Percentiles rank a stretch among this genome's conserved stretches.
Evolutionary conservation across 1,284 basidiomycete species (phyloP).

Genomic region (Cutaneotrichosporon daszewskae): DNA sequence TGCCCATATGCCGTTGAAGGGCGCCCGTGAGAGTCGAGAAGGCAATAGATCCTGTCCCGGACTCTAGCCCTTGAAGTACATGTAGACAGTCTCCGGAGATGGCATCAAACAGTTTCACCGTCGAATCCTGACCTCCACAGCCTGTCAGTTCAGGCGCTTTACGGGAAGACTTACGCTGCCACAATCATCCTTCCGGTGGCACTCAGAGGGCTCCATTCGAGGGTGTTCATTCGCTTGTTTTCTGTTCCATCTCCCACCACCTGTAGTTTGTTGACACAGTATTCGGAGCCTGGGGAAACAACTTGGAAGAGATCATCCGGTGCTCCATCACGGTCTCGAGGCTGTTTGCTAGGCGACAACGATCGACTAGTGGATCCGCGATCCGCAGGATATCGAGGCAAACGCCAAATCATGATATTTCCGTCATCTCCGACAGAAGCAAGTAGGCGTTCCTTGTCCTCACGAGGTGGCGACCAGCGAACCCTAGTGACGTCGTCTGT

Average conservation of each 20-base stretch:
- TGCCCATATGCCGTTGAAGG: constrained; percentile 16
- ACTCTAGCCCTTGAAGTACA: constrained; percentile 29
- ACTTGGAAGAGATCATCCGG: constrained; percentile 25
- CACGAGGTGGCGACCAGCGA: constrained; percentile 31
- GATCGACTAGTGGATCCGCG: constrained; percentile 18
- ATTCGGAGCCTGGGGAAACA: constrained; percentile 21
- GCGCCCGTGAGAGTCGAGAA: constrained; percentile 32
- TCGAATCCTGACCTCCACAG: constrained; percentile 40
- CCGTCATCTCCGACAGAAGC: constrained; percentile 42
- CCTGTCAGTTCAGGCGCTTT: background rate
- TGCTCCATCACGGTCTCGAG: constrained; percentile 10
- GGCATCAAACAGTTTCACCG: constrained; percentile 39
- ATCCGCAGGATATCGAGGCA: constrained; percentile 32
- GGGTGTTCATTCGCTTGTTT: constrained; percentile 38
- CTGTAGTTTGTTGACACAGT: constrained; percentile 29
- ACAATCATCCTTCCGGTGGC: constrained; percentile 30
- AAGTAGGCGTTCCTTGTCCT: constrained; percentile 20
- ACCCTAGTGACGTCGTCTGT: constrained; percentile 40
- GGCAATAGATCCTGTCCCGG: constrained; percentile 34
- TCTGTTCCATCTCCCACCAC: constrained; percentile 32
- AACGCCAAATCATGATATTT: constrained; percentile 35
- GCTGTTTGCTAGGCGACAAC: constrained; percentile 18
- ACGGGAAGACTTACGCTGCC: constrained; percentile 40
- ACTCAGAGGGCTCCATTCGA: constrained; percentile 36
- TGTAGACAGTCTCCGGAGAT: constrained; percentile 30